Evolutionary conservation across 1,284 basidiomycete genomes (phyloP).

Genomic region (Sanghuangporus sanghuang): DNA sequence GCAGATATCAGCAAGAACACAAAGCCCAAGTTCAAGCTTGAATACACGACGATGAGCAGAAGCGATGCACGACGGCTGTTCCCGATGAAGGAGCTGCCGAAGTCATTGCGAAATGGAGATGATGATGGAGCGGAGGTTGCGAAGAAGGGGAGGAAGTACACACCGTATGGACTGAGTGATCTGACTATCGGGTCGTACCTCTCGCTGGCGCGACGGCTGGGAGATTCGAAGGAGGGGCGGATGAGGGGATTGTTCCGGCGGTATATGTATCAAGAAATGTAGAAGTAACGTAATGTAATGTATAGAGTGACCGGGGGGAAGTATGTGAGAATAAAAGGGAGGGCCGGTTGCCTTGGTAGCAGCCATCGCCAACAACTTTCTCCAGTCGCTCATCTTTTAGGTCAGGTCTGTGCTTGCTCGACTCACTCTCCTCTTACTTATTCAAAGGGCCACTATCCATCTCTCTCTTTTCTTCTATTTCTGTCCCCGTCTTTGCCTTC

Average conservation of each 20-base stretch:
- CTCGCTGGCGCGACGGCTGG: conserved; percentile 61
- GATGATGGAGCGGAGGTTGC: conserved; percentile 21
- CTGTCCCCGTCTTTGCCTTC: not conserved
- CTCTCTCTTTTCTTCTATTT: not conserved
- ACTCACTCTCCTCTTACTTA: not conserved
- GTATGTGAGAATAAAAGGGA: conserved; percentile 1
- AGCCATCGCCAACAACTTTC: not conserved
- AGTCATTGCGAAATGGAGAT: conserved; percentile 40
- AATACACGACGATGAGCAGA: conserved; percentile 68
- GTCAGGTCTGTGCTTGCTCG: not conserved
- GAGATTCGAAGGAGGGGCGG: conserved; percentile 47
- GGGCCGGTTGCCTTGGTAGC: conserved; percentile 66
- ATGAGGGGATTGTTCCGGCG: conserved; percentile 60
- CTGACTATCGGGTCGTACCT: conserved; percentile 80
- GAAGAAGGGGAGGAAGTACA: conserved; percentile 44
- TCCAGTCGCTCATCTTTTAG: not conserved
- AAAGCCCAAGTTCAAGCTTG: conserved; percentile 67
- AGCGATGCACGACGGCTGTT: conserved; percentile 41
- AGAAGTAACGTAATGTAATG: conserved; percentile 29
- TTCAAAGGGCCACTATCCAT: not conserved
- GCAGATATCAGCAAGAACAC: conserved; percentile 47
- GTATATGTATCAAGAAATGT: conserved; percentile 65
- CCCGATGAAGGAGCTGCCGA: conserved; percentile 62
- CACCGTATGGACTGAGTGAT: conserved; percentile 67
- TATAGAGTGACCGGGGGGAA: not conserved